phyloP scores from a whole-genome alignment of 805 yeast genomes.

The Candida multigemmis region DNA sequence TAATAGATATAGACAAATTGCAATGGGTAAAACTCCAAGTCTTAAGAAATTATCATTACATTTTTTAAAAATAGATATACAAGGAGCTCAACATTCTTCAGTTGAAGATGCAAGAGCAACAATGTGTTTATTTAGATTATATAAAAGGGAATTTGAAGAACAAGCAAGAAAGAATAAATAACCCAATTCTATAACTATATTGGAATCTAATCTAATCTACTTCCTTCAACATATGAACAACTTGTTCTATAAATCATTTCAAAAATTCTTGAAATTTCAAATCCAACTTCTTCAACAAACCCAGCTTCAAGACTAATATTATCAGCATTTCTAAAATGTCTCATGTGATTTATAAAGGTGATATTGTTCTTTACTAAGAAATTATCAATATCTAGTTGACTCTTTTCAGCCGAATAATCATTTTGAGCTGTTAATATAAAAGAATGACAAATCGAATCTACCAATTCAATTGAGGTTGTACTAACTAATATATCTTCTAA shows the following conservation, averaged over 20 bases:
- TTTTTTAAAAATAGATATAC: constrained; percentile 53
- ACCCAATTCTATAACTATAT: no score
- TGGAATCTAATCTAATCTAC: constrained; percentile 24
- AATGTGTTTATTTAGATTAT: constrained; percentile 65
- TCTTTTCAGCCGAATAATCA: constrained; percentile 9
- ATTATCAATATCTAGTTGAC: constrained; percentile 7
- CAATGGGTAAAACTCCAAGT: constrained; percentile 66
- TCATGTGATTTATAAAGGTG: constrained; percentile 5
- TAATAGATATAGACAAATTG: constrained; percentile 45
- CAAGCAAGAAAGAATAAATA: constrained; percentile 3
- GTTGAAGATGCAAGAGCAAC: constrained; percentile 88
- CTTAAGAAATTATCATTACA: constrained; percentile 56
- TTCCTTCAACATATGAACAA: constrained; percentile 26
- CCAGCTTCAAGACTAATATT: constrained; percentile 5
- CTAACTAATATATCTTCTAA: constrained; percentile 17
- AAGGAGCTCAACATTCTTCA: constrained; percentile 71
- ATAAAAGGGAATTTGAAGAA: constrained; percentile 54
- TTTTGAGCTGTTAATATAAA: constrained; percentile 9
- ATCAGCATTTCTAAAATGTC: constrained; percentile 4
- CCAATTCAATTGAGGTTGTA: constrained; percentile 15
- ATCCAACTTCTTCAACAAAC: constrained; percentile 6
- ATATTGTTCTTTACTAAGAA: constrained; percentile 8
- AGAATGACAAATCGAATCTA: constrained; percentile 18
- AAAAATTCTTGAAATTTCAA: constrained; percentile 13
- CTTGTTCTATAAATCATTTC: constrained; percentile 29